A percentile compares a stretch with the other conserved stretches of the same genome.
These are phyloP conservation scores for Canna indica DNA, from an alignment of 176 grass and related monocot species.

Conservation along the genomic window DNA sequence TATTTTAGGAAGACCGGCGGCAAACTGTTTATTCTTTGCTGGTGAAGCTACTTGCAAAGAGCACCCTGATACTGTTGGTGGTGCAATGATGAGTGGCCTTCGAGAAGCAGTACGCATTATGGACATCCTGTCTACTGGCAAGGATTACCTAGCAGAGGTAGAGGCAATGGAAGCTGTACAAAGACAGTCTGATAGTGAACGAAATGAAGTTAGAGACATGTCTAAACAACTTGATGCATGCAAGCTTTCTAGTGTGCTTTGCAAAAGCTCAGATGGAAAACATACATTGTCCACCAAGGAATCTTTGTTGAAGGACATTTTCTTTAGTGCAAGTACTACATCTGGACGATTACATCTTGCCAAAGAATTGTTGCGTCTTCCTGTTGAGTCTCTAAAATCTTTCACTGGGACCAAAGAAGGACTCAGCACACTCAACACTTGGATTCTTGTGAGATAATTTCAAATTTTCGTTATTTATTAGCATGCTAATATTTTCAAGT, in stretches of 20 bases:
- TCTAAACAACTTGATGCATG: constrained; percentile 76
- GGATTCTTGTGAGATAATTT: constrained; percentile 82
- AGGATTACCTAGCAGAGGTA: constrained; percentile 78
- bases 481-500: not conserved
- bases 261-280: constrained; percentile 48
- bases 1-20: constrained; percentile 82
- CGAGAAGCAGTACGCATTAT: constrained; percentile 91
- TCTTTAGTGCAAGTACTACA: constrained; percentile 85
- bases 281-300: constrained; percentile 57
- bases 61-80: constrained; percentile 98
- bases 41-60: constrained; percentile 99
- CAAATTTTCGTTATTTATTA: constrained; percentile 15
- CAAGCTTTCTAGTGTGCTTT: constrained; percentile 54
- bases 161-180: constrained; percentile 67
- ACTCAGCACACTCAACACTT: constrained; percentile 64
- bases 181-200: constrained; percentile 70
- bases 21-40: constrained; percentile 90
- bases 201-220: constrained; percentile 85
- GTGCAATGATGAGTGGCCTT: constrained; percentile 96
- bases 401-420: constrained; percentile 95
- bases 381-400: constrained; percentile 59
- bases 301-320: constrained; percentile 79
- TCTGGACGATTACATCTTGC: constrained; percentile 81
- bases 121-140: constrained; percentile 60
- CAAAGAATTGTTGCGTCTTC: constrained; percentile 72